Percentiles rank a stretch among this genome's conserved stretches.
These are phyloP conservation scores for Casuarina glauca DNA, from an alignment of 306 rosid species.

Conservation along the genomic window DNA sequence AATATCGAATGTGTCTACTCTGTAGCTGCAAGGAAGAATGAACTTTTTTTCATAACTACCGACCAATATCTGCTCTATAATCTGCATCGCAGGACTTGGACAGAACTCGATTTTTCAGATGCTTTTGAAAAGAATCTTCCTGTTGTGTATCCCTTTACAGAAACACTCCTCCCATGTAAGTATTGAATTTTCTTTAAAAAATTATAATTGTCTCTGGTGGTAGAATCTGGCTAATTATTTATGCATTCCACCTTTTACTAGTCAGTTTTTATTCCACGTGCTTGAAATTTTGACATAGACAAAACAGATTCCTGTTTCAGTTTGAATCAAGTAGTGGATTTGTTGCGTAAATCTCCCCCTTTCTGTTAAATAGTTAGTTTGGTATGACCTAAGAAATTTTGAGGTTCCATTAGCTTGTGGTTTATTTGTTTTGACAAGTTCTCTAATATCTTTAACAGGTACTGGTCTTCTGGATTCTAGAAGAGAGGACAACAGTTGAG, in stretches of 20 bases:
- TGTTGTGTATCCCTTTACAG: constrained; percentile 12
- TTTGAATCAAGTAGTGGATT: background rate
- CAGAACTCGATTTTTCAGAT: background rate
- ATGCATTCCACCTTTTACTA: constrained; percentile 1
- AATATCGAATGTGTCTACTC: constrained; percentile 11
- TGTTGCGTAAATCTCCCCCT: background rate
- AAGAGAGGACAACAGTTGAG: background rate
- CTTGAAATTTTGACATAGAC: background rate
- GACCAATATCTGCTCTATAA: constrained; percentile 11
- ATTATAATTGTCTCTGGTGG: background rate
- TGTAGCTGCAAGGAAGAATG: constrained; percentile 18
- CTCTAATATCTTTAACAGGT: constrained; percentile 25
- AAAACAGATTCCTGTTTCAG: background rate
- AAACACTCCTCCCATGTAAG: constrained; percentile 37
- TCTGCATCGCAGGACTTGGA: constrained; percentile 12
- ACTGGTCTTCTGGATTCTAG: constrained; percentile 3
- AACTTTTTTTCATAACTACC: constrained; percentile 27
- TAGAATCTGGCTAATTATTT: background rate
- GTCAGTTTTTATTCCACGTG: background rate
- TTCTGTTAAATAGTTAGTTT: background rate
- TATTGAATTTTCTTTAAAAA: background rate
- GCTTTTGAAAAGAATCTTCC: constrained; percentile 3
- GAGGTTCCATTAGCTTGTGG: background rate
- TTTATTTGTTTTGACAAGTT: background rate
- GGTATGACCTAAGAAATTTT: background rate